Conservation (phyloP, 768 basidiomycete species). For the Russula lepida region DNA sequence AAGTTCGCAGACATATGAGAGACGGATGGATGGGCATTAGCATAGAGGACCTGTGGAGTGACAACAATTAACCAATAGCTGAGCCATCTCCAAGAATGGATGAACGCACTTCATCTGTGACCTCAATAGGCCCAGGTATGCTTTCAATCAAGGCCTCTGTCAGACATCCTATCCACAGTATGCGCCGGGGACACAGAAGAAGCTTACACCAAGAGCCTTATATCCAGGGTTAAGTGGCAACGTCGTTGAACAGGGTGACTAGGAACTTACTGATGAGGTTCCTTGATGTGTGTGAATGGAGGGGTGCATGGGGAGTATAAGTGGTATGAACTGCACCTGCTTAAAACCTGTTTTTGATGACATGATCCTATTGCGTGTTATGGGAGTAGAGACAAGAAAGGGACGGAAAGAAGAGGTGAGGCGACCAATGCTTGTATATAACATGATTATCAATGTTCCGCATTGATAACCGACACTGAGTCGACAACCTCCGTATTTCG, state of each 20-base stretch:
- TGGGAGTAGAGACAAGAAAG: constrained; percentile 6
- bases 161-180: constrained; percentile 15
- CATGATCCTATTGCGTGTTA: constrained; percentile 23
- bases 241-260: not conserved
- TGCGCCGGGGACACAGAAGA: not conserved
- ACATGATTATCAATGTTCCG: too few relatives aligned
- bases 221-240: not conserved
- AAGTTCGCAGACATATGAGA: constrained; percentile 89
- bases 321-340: constrained; percentile 24
- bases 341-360: constrained; percentile 26
- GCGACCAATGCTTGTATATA: not conserved
- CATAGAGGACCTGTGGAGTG: constrained; percentile 61
- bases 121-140: constrained; percentile 50
- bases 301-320: not conserved
- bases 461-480: too few relatives aligned
- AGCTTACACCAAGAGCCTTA: constrained; percentile 25
- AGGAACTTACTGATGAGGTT: constrained; percentile 41
- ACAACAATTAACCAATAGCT: not conserved
- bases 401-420: constrained; percentile 2
- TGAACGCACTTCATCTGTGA: constrained; percentile 46
- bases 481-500: too few relatives aligned
- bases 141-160: constrained; percentile 20
- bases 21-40: constrained; percentile 88
- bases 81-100: not conserved
- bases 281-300: constrained; percentile 25